phyloP scores from a whole-genome alignment of 208 protist genomes.

The Leptomonas seymouri region DNA sequence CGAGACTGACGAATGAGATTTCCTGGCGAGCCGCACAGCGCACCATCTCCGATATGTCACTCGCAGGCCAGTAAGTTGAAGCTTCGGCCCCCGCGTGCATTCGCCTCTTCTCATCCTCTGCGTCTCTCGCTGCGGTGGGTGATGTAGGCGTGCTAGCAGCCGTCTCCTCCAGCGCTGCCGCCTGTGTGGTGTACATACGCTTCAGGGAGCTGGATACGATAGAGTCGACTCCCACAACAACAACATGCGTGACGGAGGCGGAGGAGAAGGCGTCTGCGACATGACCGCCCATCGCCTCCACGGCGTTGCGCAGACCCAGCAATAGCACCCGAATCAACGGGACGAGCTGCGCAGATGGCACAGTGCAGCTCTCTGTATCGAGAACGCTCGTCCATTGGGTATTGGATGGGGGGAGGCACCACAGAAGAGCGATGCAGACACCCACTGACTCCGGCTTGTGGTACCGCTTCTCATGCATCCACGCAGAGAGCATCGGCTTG shows the following conservation, averaged over 20 bases:
- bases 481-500: constrained; percentile 40
- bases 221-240: constrained; percentile 60
- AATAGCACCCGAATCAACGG: constrained; percentile 55
- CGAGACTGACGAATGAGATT: constrained; percentile 44
- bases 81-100: neutral
- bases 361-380: neutral
- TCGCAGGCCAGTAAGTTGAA: constrained; percentile 28
- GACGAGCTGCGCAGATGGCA: constrained; percentile 10
- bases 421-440: constrained; percentile 49
- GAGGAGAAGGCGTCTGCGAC: constrained; percentile 38
- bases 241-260: constrained; percentile 69
- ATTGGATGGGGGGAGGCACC: constrained; percentile 26
- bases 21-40: constrained; percentile 23
- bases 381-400: neutral
- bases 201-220: constrained; percentile 38
- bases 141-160: neutral
- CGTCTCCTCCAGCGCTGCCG: neutral
- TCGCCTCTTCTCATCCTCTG: neutral
- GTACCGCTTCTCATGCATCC: constrained; percentile 59
- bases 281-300: constrained; percentile 62
- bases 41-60: constrained; percentile 7
- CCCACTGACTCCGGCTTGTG: constrained; percentile 50
- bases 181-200: constrained; percentile 18
- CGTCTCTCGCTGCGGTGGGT: neutral
- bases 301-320: constrained; percentile 46